Evolutionary conservation across 306 rosid species (phyloP), one percentile per base, ranked within the genome.

Genomic region (Prunus campanulata): DNA sequence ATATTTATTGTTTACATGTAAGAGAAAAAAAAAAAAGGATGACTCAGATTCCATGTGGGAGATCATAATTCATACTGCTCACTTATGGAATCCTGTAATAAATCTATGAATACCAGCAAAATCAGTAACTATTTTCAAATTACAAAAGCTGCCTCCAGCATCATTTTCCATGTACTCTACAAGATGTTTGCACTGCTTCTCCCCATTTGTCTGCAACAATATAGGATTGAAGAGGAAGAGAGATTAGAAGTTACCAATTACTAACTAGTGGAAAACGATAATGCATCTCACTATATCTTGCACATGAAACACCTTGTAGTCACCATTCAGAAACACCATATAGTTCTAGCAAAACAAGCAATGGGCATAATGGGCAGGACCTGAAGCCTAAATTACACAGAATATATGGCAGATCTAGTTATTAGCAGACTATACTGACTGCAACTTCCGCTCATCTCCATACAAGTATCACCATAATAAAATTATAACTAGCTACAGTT

Each of bases 121-220:
- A 83, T 95, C 97, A 11, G 93, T 61, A 70, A 81, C 85, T 9
- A 90, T 78, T 35, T 86, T 88, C 78, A 88, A 66, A 76, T 81
- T 73, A 66, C 82, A 78, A 71, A 95, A 90, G 80, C 86, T 81
- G 72, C 78, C 85, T 78, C 81, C 80, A 61, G 52, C 83, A 50
- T 77, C 56, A 39, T 79, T 87, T 89, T 81, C 85, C 88, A 95
- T 78, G 85, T 88, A 87, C 66, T 89, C 83, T 24, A 83, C 87
- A 27, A 92, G 93, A 79, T 74, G 75, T 78, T 77, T 83, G 84
- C 97, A 89, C 74, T 92, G 99, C 83, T 76, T 70, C 86, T 95
- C 90, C 3, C 97, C 99, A 74, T 95, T 90, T 50, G 97, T 92
- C 99, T 95, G 88, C 78, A 66, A 77, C 64, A 74, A 48, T n/a